phyloP scores from a whole-genome alignment of 2,329 filamentous ascomycete species.

The Blastomyces parvus region DNA sequence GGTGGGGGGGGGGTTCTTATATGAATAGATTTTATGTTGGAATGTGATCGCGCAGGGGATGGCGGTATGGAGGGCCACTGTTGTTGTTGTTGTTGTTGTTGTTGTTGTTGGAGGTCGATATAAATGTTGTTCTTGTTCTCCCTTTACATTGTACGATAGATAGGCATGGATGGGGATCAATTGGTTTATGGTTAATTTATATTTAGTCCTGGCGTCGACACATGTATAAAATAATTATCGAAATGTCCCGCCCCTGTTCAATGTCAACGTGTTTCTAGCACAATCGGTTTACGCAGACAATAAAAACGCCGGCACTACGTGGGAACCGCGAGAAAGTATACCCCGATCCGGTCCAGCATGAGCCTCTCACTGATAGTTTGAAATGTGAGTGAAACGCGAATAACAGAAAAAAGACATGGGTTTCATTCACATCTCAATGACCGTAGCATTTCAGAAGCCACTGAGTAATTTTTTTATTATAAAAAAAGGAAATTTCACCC shows the following conservation, averaged over 20 bases:
- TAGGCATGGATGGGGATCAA: not conserved
- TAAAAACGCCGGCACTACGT: not conserved
- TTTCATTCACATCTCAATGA: slow-evolving; percentile 10
- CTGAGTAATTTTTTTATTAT: slow-evolving; percentile 1
- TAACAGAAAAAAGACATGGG: slow-evolving; percentile 1
- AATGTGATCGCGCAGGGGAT: not conserved
- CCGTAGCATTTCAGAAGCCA: slow-evolving; percentile 8
- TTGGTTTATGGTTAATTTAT: not conserved
- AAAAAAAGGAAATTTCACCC: slow-evolving; percentile 5
- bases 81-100: too few relatives aligned
- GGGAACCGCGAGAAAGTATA: not conserved
- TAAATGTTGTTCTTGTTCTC: too few relatives aligned
- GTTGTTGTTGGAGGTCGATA: not conserved
- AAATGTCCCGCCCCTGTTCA: not conserved
- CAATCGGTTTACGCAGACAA: not conserved
- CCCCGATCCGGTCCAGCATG: not conserved
- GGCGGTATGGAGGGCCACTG: not conserved
- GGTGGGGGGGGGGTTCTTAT: not conserved
- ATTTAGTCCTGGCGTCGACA: not conserved
- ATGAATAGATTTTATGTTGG: not conserved
- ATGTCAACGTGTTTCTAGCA: not conserved
- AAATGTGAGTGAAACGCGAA: not conserved
- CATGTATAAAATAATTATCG: not conserved
- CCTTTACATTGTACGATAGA: slow-evolving; percentile 4
- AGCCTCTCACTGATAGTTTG: not conserved